A percentile compares a stretch with the other conserved stretches of the same genome.
Conservation (phyloP, 2,329 filamentous ascomycete genomes). For the Didymella sp. region DNA sequence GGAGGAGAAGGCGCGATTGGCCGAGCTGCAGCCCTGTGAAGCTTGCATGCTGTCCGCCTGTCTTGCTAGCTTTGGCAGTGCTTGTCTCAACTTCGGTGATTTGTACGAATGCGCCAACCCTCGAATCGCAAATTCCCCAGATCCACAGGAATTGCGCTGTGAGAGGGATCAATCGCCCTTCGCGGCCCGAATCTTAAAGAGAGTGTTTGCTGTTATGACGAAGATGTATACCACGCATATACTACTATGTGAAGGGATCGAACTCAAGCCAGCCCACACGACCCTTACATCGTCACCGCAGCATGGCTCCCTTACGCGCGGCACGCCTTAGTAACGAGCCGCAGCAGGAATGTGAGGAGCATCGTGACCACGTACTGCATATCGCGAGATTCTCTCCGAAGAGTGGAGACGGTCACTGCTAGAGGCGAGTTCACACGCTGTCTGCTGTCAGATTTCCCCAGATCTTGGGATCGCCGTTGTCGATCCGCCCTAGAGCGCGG, state of each 20-base stretch:
- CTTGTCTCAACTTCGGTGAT: constrained; percentile 5
- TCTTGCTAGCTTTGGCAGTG: constrained; percentile 11
- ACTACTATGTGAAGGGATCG: neutral
- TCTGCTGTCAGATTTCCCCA: constrained; percentile 4
- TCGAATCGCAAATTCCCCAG: neutral
- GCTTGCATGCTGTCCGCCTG: constrained; percentile 9
- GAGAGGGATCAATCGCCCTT: too few relatives aligned
- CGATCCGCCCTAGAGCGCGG: constrained; percentile 15
- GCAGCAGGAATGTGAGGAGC: neutral
- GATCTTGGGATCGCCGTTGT: constrained; percentile 10
- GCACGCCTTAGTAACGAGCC: neutral
- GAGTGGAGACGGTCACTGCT: neutral
- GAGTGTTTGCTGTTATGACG: neutral
- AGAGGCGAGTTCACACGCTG: constrained; percentile 6
- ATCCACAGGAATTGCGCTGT: neutral
- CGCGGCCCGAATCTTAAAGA: neutral
- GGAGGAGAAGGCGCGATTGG: neutral
- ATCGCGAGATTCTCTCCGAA: constrained; percentile 17
- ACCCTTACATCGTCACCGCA: constrained; percentile 6
- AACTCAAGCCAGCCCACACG: neutral
- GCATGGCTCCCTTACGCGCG: constrained; percentile 5
- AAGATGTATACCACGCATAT: neutral
- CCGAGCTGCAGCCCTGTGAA: constrained; percentile 3
- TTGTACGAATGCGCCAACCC: neutral
- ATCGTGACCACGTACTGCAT: neutral